A percentile compares a stretch with the other conserved stretches of the same genome.
These are phyloP conservation scores for Nepenthes alata DNA, from an alignment of 179 eudicot genomes.

Conservation along the genomic window DNA sequence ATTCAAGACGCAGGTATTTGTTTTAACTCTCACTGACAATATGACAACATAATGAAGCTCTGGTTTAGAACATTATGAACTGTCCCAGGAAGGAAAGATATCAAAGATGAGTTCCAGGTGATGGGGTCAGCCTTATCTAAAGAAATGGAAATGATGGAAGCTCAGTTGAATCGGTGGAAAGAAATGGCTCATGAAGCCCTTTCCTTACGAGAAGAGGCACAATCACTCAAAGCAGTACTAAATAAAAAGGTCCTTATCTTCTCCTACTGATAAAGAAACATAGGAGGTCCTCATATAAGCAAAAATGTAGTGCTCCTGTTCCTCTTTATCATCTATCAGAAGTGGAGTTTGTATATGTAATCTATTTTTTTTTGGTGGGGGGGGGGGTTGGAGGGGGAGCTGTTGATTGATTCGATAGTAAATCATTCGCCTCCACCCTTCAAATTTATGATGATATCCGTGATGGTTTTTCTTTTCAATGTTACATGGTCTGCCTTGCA, in stretches of 20 bases:
- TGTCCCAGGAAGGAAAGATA: constrained; percentile 65
- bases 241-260: constrained; percentile 43
- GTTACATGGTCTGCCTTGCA: no score
- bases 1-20: constrained; percentile 74
- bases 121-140: constrained; percentile 80
- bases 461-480: no score
- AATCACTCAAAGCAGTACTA: constrained; percentile 42
- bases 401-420: no score
- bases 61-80: constrained; percentile 5
- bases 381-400: no score
- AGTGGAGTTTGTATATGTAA: no score
- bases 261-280: background rate
- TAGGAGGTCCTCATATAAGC: no score
- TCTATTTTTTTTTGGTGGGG: no score
- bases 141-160: constrained; percentile 85
- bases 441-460: no score
- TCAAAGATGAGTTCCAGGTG: constrained; percentile 73
- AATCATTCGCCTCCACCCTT: no score
- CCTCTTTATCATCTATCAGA: no score
- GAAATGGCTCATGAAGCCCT: constrained; percentile 68
- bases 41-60: background rate
- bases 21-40: constrained; percentile 5
- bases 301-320: no score
- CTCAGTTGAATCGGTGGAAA: constrained; percentile 79
- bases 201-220: constrained; percentile 56